phyloP scores from a whole-genome alignment of 495 filamentous ascomycete species.

The Penicillium antarcticum region DNA sequence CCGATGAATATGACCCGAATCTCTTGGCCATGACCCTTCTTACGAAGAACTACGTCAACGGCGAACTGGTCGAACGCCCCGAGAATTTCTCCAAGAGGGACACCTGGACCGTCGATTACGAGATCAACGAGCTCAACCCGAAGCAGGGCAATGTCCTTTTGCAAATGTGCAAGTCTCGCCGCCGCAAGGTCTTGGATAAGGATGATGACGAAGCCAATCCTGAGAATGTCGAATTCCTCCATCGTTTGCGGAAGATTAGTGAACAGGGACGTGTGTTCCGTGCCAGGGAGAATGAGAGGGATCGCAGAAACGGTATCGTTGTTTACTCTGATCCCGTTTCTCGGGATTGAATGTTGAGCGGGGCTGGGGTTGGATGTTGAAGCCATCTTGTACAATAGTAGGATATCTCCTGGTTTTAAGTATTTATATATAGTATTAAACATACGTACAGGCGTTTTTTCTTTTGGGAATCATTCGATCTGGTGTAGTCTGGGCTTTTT shows the following conservation, averaged over 20 bases:
- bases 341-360: background rate
- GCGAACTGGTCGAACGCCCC: slow-evolving; percentile 58
- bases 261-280: slow-evolving; percentile 47
- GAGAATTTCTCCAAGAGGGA: slow-evolving; percentile 44
- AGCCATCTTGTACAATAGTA: slow-evolving; percentile 14
- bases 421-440: background rate
- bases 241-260: slow-evolving; percentile 39
- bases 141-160: slow-evolving; percentile 25
- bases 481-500: too few species aligned
- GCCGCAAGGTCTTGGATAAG: background rate
- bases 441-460: too few species aligned
- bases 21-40: slow-evolving; percentile 67
- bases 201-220: slow-evolving; percentile 4
- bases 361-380: background rate
- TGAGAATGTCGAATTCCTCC: slow-evolving; percentile 34
- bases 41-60: slow-evolving; percentile 72
- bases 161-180: slow-evolving; percentile 46
- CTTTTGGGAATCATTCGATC: too few species aligned
- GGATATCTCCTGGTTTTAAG: background rate
- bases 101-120: slow-evolving; percentile 75
- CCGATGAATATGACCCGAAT: slow-evolving; percentile 7
- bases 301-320: slow-evolving; percentile 34
- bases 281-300: slow-evolving; percentile 43
- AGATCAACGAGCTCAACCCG: slow-evolving; percentile 54
- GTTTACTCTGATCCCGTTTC: slow-evolving; percentile 18